Evolutionary conservation across 2,329 filamentous ascomycete genomes (phyloP), one percentile per base, ranked within the genome.

Genomic region (Conoideocrella luteorostrata): DNA sequence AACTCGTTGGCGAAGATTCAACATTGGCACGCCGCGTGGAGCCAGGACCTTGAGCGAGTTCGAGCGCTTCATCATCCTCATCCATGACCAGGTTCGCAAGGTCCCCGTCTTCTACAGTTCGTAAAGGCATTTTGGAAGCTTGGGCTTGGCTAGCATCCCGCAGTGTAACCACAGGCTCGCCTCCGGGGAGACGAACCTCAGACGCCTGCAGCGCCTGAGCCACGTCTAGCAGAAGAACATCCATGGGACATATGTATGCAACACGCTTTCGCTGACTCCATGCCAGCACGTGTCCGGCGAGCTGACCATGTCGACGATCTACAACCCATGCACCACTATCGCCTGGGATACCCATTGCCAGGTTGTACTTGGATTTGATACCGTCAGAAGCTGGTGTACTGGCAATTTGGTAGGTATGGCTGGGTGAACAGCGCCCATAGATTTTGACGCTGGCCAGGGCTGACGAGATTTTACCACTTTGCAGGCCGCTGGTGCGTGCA

Each of bases 201-300:
- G 66, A 66, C 0, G 88, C 88, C 18, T 82, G 78, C 1, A 96
- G 69, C 0, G 84, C 89, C 49, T 85, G 78, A 22, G 82, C 84
- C 45, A 97, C 95, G 57, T 97, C 91, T 22, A 84, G 78, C 10
- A 97, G 72, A 11, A 95, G 68, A 3, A 96, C 76, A 45, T 96
- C 87, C 91, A 97, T 97, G 0, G 91, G 91, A 48, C 88, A 93
- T 48, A 97, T 93, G 61, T 95, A 97, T 0, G 89, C 89, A 5
- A 88, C 82, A 33, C 80, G 80, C 57, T 86, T 91, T 48, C 82
- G 80, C 50, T 82, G 78, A 53, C 85, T 91, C 82, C 86, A 95
- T 0, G 91, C 91, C 11, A 97, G 73, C 0, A 97, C 87, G 56
- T 96, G 91, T 0, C 91, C 91, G 53, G 88, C 93, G 3, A 96